Conservation (phyloP, 164 flowering plant genomes). For the Litsea cubeba region DNA sequence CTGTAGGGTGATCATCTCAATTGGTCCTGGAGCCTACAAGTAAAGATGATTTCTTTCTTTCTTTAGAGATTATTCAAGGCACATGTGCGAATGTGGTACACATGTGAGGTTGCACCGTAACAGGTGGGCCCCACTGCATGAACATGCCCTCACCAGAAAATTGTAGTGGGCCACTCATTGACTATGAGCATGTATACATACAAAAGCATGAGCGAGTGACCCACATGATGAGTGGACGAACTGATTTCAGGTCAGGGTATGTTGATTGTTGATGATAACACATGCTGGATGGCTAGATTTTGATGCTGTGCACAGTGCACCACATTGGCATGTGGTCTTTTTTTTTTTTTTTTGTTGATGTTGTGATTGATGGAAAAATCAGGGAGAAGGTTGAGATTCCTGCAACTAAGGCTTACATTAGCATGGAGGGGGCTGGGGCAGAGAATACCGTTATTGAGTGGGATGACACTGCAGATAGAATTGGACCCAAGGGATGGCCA, state of each 20-base stretch:
- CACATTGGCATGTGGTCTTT: neutral
- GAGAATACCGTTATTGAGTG: conserved; percentile 46
- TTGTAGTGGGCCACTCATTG: neutral
- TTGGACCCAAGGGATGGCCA: conserved; percentile 34
- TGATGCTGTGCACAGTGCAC: neutral
- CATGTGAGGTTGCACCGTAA: too few species aligned
- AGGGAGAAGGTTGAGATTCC: conserved; percentile 67
- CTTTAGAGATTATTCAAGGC: neutral
- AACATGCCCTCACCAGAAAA: neutral
- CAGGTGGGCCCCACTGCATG: too few species aligned
- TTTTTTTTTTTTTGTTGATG: neutral
- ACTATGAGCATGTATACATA: neutral
- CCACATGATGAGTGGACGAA: neutral
- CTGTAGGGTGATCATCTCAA: conserved; percentile 44
- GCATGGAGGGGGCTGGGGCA: conserved; percentile 45
- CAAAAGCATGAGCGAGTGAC: neutral
- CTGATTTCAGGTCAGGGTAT: neutral
- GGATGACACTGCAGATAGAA: conserved; percentile 47
- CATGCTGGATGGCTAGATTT: too few species aligned
- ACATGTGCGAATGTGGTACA: neutral
- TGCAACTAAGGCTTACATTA: conserved; percentile 37
- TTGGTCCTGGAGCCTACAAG: conserved; percentile 51
- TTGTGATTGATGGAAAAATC: neutral
- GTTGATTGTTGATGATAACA: too few species aligned
- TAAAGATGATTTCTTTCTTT: conserved; percentile 8